phyloP scores from a whole-genome alignment of 106 monocot species.

The Hemerocallis citrina region DNA sequence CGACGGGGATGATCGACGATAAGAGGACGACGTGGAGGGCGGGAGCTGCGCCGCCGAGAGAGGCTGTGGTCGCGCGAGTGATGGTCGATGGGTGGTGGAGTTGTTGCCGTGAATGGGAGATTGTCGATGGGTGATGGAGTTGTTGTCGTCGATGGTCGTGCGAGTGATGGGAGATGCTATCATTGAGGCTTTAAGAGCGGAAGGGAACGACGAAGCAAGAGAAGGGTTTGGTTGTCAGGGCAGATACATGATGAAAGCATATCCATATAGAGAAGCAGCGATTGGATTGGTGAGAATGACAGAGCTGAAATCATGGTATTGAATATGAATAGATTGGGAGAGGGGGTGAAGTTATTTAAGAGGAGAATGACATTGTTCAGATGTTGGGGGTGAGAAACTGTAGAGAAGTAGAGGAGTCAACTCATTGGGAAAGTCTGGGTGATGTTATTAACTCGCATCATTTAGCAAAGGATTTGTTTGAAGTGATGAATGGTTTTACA shows the following conservation, averaged over 20 bases:
- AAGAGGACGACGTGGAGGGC: no score
- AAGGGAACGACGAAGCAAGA: no score
- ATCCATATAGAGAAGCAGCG: conserved; percentile 20
- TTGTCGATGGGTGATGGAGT: no score
- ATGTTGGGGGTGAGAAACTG: conserved; percentile 26
- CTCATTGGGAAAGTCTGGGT: conserved; percentile 56
- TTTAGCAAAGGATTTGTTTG: conserved; percentile 47
- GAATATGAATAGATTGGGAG: conserved; percentile 61
- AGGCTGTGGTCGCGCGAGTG: no score
- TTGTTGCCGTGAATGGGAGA: no score
- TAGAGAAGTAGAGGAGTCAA: conserved; percentile 50
- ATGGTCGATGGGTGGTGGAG: no score
- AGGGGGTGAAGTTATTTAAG: conserved; percentile 47
- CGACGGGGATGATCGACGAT: no score
- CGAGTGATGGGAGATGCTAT: no score
- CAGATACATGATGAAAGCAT: conserved; percentile 28
- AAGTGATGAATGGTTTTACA: conserved; percentile 35
- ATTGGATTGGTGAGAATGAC: conserved; percentile 18
- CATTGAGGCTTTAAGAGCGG: no score
- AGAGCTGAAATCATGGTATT: conserved; percentile 56
- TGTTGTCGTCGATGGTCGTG: no score
- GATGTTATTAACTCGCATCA: conserved; percentile 32
- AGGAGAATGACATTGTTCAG: conserved; percentile 27
- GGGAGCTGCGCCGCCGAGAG: no score
- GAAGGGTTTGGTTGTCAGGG: conserved; percentile 49